Base-by-base conservation (phyloP, 2,329 filamentous ascomycete genomes). In the Penicillium sp. region DNA sequence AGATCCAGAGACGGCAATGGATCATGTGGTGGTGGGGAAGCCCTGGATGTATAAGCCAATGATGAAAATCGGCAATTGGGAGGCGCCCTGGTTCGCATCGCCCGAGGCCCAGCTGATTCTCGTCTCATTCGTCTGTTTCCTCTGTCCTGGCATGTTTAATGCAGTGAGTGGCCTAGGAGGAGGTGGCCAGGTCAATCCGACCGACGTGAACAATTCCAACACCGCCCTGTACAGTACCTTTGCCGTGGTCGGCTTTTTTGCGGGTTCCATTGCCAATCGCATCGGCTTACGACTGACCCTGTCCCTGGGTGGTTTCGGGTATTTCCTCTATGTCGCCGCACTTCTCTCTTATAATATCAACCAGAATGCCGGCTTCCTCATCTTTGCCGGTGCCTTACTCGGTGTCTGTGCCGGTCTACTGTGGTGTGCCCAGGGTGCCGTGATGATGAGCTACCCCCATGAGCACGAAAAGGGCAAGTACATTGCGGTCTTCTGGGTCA, bases 401-500 rank as follows among this genome's bases (percentile, higher is more conserved):
- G 81, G 81, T 66, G 65, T 80, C 26, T 81, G 79, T 57, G 80
- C 78, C 22, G 79, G 77, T 60, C 70, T 81, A 51, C 64, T 82
- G 42, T 82, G 81, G 81, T 78, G 76, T 55, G 79, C 79, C 1
- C 79, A 82, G 62, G 80, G 80, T 46, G 76, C 79, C 2, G 75
- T 82, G 48, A 82, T 82, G 78, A 93, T 96, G 86, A 87, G 90
- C 42, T 96, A 96, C 73, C 92, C 92, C 1, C 81, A 84, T 21
- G 93, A 96, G 76, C 75, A 85, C 33, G 84, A 86, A 62, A 96
- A 96, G 81, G 93, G 93, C 45, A 87, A 88, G 58, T 96, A 92
- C 74, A 96, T 96, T 73, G 90, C 90, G 59, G 87, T 87, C 79
- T 96, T 96, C 78, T 96, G 93, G 93, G 87, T 92, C 73, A 96